Base-by-base conservation (phyloP, 208 protist species). In the Crithidia bombi region DNA sequence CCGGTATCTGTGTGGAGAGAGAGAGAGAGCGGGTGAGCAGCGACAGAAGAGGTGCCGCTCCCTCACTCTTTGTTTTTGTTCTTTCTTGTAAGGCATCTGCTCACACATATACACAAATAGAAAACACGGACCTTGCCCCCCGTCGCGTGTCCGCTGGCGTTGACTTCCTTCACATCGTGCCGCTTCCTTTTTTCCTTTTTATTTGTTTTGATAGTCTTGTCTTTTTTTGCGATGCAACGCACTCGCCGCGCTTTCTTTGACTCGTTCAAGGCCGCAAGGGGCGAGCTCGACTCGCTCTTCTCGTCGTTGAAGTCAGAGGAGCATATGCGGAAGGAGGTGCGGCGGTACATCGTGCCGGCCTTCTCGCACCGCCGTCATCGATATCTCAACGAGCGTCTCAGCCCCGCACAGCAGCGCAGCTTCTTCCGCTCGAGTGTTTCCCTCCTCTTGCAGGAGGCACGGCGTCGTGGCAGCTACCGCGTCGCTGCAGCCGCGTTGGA, bases 361-460 rank as follows among this genome's bases (percentile, higher is more conserved):
- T 33, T 70, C 5, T 79, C 69, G 1, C 74, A 61, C 50, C 63
- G 52, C 50, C 64, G 56, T 25, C 70, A 14, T 30, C 54, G 56
- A 46, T 47, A 65, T 26, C 30, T 65, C 28, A 57, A 26, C 26
- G 56, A 82, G 25, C 54, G 52, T 11, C 72, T 69, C 1, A 51
- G 61, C 25, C 57, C 38, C 23, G 39, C 77, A 5, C 87, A 92
- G 58, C 78, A 84, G 54, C 70, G 71, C 28, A 90, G 80, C 58
- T 79, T 73, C 67, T 54, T 88, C 25, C 83, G 84, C 23, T 76
- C 72, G 7, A 85, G 75, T 32, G 41, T 88, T 6, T 78, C 64
- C 2, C 73, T 93, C n/a, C 14, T 96, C 3, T 73, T 93, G 63
- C 78, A 83, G n/a, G 90, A 96, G 68, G 85, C 90, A 3, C 65